A percentile compares a stretch with the other conserved stretches of the same genome.
phyloP scores from a whole-genome alignment of 345 rosid species.

The Trapa bicornis region DNA sequence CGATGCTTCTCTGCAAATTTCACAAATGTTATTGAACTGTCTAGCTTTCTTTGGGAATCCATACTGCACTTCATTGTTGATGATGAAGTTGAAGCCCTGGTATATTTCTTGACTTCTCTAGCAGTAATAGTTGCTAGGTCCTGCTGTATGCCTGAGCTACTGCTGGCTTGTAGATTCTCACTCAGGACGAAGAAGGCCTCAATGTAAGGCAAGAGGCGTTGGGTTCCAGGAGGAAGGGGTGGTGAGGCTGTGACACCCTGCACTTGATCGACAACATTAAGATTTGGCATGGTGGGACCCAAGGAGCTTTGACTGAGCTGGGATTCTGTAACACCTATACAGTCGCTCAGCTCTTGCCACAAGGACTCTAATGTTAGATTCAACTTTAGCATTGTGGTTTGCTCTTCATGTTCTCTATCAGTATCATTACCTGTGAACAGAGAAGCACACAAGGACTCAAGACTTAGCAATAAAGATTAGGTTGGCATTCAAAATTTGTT shows the following conservation, averaged over 20 bases:
- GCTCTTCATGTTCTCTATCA: slow-evolving; percentile 62
- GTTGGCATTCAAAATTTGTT: no score
- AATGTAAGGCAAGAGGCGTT: slow-evolving; percentile 78
- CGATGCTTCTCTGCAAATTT: slow-evolving; percentile 94
- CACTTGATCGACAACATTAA: slow-evolving; percentile 46
- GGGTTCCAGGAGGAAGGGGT: slow-evolving; percentile 88
- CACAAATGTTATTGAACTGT: slow-evolving; percentile 64
- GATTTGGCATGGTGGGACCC: slow-evolving; percentile 23
- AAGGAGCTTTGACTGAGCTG: slow-evolving; percentile 64
- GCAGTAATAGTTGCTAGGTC: slow-evolving; percentile 60
- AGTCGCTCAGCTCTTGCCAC: slow-evolving; percentile 89
- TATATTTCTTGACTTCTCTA: slow-evolving; percentile 75
- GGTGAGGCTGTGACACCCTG: slow-evolving; percentile 52
- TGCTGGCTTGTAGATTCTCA: slow-evolving; percentile 67
- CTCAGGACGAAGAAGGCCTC: slow-evolving; percentile 96
- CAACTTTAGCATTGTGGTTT: slow-evolving; percentile 54
- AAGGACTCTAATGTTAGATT: slow-evolving; percentile 68
- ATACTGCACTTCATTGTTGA: slow-evolving; percentile 22
- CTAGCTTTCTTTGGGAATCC: slow-evolving; percentile 60
- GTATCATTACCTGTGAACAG: slow-evolving; percentile 10
- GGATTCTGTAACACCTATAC: slow-evolving; percentile 71
- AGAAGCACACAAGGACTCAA: neutral
- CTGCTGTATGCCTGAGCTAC: slow-evolving; percentile 36
- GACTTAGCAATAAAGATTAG: neutral
- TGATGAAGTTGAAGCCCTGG: slow-evolving; percentile 33